phyloP scores from a whole-genome alignment of 139 green algal genomes.

The Spirogloea muscicola region DNA sequence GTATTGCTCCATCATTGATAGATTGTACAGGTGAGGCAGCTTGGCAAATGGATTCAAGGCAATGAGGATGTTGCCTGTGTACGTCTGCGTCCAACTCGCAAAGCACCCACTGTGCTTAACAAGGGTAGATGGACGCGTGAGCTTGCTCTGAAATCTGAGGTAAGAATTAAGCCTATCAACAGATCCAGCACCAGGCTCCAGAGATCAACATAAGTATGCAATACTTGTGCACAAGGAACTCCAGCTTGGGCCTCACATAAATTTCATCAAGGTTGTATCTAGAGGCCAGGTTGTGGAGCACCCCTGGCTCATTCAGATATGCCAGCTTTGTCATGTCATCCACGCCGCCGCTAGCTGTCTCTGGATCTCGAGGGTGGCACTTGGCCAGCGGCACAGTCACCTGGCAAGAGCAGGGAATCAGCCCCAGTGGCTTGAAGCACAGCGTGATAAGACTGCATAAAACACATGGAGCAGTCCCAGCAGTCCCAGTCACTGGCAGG shows the following conservation, averaged over 20 bases:
- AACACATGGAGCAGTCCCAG: background rate
- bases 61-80: conserved; percentile 78
- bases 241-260: conserved; percentile 61
- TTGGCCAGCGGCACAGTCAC: conserved; percentile 5
- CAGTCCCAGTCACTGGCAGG: background rate
- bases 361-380: conserved; percentile 20
- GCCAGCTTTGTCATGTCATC: conserved; percentile 93
- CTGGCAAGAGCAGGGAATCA: too few relatives aligned
- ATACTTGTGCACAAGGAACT: too few relatives aligned
- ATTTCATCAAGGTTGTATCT: conserved; percentile 73
- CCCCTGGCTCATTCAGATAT: conserved; percentile 96
- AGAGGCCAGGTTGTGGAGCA: conserved; percentile 74
- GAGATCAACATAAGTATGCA: too few relatives aligned
- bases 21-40: conserved; percentile 68
- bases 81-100: conserved; percentile 63
- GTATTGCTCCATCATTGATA: conserved; percentile 78
- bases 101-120: too few relatives aligned
- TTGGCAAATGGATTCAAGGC: conserved; percentile 75
- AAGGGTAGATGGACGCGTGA: background rate
- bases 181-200: too few relatives aligned
- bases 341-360: conserved; percentile 26
- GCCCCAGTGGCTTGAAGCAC: background rate
- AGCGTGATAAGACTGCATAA: background rate
- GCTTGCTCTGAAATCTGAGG: background rate
- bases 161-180: background rate